phyloP scores from a whole-genome alignment of 352 stramenopile species.

The Globisporangium polare region DNA sequence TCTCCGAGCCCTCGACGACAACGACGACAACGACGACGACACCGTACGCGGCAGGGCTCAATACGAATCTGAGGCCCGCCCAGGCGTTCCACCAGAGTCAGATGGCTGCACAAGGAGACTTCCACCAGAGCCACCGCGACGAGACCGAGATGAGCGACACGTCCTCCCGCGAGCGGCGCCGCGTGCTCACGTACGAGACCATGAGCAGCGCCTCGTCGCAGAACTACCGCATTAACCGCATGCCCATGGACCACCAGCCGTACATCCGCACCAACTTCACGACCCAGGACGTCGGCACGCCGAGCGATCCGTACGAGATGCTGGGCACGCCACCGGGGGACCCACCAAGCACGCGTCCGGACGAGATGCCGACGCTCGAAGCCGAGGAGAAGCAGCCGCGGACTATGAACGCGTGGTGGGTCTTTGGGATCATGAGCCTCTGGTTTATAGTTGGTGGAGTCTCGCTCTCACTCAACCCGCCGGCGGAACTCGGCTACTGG shows the following conservation, averaged over 20 bases:
- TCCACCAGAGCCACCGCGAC: not conserved
- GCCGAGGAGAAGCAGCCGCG: conserved; percentile 21
- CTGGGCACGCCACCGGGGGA: conserved; percentile 54
- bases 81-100: not conserved
- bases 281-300: conserved; percentile 23
- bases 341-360: conserved; percentile 25
- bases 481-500: conserved; percentile 42
- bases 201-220: conserved; percentile 16
- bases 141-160: conserved; percentile 1
- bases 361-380: conserved; percentile 19
- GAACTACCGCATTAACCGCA: conserved; percentile 6
- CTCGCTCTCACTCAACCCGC: conserved; percentile 26
- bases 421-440: conserved; percentile 32
- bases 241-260: conserved; percentile 22
- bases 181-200: conserved; percentile 10
- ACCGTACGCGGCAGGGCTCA: not conserved
- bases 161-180: conserved; percentile 13
- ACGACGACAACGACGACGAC: not conserved
- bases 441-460: conserved; percentile 37
- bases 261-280: conserved; percentile 51
- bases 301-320: conserved; percentile 39
- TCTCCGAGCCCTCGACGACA: conserved; percentile 5
- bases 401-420: conserved; percentile 38
- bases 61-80: not conserved
- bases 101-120: not conserved